Base-by-base conservation (phyloP, 352 stramenopile species). In the Phytophthora agathidicida region DNA sequence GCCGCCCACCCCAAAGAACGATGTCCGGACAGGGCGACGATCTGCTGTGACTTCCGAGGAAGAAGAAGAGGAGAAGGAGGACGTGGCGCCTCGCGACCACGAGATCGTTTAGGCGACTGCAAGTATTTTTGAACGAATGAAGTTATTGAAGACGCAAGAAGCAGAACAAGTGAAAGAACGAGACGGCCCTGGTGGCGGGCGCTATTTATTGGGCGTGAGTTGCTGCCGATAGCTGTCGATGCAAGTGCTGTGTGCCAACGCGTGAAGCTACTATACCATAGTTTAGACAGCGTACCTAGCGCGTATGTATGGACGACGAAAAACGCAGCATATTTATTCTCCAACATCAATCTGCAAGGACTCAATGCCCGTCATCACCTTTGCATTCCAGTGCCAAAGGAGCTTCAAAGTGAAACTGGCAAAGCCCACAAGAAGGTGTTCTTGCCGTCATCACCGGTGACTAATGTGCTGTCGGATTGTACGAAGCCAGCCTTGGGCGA, bases 61-160 rank as follows among this genome's bases (percentile, higher is more conserved):
- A 56, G 69, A 77, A 17, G 70, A 79, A 19, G 61, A 78, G 31
- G 58, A 75, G 52, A 75, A 75, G 41, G 54, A 75, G n/a, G 46
- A 69, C 20, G 52, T 45, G 36, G 26, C 19, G 23, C 47, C 30
- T 0, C 51, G 54, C 26, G 45, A 62, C 19, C 43, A 65, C 31
- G 50, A 68, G 9, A 71, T 68, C 26, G 60, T 68, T 17, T 71
- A 62, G 38, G 28, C 16, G 20, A 20, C 32, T 13, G 17, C 26
- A 49, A 19, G 14, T 37, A 47, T 39, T 57, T 61, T 57, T 55
- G 46, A 62, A 62, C 41, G 45, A 54, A 32, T 58, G 59, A 64
- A 64, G 45, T 69, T 62, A 56, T 49, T n/a, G 17, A 59, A 42
- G 45, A n/a, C n/a, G n/a, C n/a, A n/a, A 43, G n/a, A 45, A 27